Base-by-base conservation (phyloP, 306 rosid species). In the Rosa multiflora region DNA sequence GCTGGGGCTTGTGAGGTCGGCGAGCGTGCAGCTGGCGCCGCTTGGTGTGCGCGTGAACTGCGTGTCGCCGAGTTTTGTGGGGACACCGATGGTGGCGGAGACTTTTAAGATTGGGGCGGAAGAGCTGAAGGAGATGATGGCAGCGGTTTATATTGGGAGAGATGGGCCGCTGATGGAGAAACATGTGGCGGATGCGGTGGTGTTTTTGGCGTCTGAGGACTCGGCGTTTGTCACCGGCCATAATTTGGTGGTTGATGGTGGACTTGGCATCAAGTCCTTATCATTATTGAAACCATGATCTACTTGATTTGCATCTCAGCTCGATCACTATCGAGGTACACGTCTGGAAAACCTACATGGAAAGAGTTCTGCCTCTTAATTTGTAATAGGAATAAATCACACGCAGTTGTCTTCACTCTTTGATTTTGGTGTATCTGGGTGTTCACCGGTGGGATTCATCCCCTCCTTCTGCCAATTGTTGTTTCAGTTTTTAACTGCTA, bases 1-100 rank as follows among this genome's bases (percentile, higher is more conserved):
- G 26, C 10, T 85, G 13, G 88, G 88, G 49, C 61, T 85, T 67
- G 61, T 81, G 63, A 63, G 85, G 37, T 78, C 81, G 6, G 88
- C 88, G 49, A 85, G 88, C 59, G 4, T 40, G 67, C 88, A 81
- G 78, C 81, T 81, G 2, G 85, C 58, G 1, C 23, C 3, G 67
- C 15, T 49, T 11, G 85, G 85, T 58, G 79, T 85, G 2, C 63
- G 83, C 1, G 88, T 85, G 74, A 85, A 85, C 56, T 70, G 85
- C 20, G 88, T 85, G 14, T 66, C 58, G 47, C 55, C 62, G 11
- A 59, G 35, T 49, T 6, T 70, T 61, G 59, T 47, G 47, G 61
- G 0, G 69, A 59, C 32, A 37, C 7, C 42, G 8, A 0, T 51
- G 48, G 40, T 5, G 4, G 0, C 0, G 48, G 9, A 10, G 17